Percentiles rank a stretch among this genome's conserved stretches.
phyloP scores from a whole-genome alignment of 768 basidiomycete species.

The Lepiota venenata region DNA sequence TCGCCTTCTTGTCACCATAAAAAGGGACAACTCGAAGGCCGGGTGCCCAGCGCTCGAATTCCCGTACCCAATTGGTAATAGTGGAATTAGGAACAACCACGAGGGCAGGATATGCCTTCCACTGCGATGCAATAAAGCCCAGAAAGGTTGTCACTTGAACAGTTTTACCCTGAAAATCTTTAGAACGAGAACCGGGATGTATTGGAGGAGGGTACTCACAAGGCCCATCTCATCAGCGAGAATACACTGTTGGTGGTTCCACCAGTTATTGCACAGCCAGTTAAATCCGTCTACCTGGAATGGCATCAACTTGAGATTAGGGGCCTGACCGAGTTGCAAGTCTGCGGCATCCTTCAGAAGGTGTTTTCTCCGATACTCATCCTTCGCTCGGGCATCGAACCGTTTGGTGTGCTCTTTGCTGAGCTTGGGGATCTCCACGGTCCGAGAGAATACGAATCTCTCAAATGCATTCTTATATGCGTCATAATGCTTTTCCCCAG shows the following conservation, averaged over 20 bases:
- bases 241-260: constrained; percentile 79
- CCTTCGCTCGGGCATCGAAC: constrained; percentile 52
- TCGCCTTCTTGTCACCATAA: constrained; percentile 75
- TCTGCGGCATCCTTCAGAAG: constrained; percentile 50
- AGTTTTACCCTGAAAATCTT: constrained; percentile 68
- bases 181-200: constrained; percentile 5
- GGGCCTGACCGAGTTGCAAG: constrained; percentile 64
- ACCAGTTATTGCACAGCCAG: constrained; percentile 88
- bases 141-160: constrained; percentile 89
- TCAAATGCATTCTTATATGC: constrained; percentile 68
- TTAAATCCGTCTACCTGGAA: constrained; percentile 90
- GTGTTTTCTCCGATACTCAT: constrained; percentile 46
- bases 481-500: constrained; percentile 50
- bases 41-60: constrained; percentile 87
- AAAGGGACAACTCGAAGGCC: constrained; percentile 77
- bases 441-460: constrained; percentile 59
- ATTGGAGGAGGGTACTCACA: constrained; percentile 33
- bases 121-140: constrained; percentile 54
- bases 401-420: constrained; percentile 34
- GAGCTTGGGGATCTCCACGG: constrained; percentile 55
- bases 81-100: constrained; percentile 97
- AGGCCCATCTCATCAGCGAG: constrained; percentile 98
- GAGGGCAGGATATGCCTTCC: constrained; percentile 71
- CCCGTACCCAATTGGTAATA: constrained; percentile 92
- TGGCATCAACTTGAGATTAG: constrained; percentile 69